These are phyloP conservation scores for Fragilaria radians DNA, from an alignment of 108 stramenopile genomes.

Conservation along the genomic window DNA sequence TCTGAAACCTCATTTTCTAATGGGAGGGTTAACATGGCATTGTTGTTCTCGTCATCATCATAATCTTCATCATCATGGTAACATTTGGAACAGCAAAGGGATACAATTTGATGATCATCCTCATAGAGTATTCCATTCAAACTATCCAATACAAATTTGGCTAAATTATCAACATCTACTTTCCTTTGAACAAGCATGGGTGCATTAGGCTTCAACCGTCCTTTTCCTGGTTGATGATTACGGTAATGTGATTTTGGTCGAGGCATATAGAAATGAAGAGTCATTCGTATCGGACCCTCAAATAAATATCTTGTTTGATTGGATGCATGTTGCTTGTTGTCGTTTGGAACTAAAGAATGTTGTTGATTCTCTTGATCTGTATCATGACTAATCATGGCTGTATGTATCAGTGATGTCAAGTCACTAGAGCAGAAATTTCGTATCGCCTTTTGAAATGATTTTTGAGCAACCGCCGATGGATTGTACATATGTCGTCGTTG, in stretches of 20 bases:
- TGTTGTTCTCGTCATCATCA: not conserved
- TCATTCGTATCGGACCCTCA: too few species aligned
- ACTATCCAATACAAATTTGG: constrained; percentile 83
- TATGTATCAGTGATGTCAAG: not conserved
- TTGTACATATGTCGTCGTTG: constrained; percentile 68
- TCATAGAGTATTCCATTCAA: constrained; percentile 66
- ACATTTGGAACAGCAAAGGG: constrained; percentile 48
- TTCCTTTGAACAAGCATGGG: constrained; percentile 19
- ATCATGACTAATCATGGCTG: not conserved
- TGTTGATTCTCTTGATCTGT: not conserved
- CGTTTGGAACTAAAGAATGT: not conserved
- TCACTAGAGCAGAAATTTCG: constrained; percentile 24
- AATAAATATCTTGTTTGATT: too few species aligned
- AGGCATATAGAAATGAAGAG: constrained; percentile 54
- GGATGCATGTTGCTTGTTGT: constrained; percentile 3
- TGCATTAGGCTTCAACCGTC: constrained; percentile 35
- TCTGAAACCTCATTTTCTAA: not conserved
- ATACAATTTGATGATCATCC: constrained; percentile 73
- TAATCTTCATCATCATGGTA: not conserved
- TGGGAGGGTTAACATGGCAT: too few species aligned
- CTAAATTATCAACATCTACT: constrained; percentile 75
- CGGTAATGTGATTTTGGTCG: constrained; percentile 71
- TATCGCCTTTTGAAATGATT: constrained; percentile 45
- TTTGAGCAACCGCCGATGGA: constrained; percentile 58
- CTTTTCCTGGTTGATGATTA: constrained; percentile 31